These are phyloP conservation scores for Nicotiana obtusifolia DNA, from an alignment of 257 asterid genomes.

Conservation along the genomic window DNA sequence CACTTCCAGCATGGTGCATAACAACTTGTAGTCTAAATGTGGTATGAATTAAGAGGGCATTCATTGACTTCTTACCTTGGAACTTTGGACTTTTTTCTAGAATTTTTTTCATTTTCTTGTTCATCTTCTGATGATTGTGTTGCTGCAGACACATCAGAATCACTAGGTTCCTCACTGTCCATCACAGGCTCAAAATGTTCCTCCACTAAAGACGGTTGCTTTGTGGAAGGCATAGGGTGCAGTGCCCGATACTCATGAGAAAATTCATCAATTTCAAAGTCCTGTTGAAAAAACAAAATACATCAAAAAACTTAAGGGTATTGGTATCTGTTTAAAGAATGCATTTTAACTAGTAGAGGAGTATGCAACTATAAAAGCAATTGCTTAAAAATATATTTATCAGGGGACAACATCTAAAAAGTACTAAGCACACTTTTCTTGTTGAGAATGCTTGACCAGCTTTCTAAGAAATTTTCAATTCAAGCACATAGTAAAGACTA, in stretches of 20 bases:
- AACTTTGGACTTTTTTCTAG: constrained; percentile 40
- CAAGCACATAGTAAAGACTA: no score
- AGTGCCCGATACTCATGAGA: constrained; percentile 63
- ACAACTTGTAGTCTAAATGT: background rate
- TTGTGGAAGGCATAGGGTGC: constrained; percentile 67
- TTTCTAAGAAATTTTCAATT: background rate
- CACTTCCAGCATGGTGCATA: background rate
- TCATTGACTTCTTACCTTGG: constrained; percentile 49
- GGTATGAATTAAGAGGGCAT: background rate
- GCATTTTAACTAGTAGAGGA: background rate
- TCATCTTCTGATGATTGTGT: constrained; percentile 48
- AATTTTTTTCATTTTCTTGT: constrained; percentile 35
- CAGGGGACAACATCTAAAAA: background rate
- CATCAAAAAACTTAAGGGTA: background rate
- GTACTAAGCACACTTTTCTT: background rate
- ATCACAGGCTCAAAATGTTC: constrained; percentile 73
- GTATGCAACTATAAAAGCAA: background rate
- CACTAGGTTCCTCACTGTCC: constrained; percentile 53
- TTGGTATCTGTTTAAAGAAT: background rate
- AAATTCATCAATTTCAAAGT: constrained; percentile 69
- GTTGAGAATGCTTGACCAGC: background rate
- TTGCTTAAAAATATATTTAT: background rate
- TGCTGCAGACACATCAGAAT: constrained; percentile 49
- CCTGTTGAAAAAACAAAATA: constrained; percentile 39
- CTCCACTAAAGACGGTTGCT: constrained; percentile 59